Evolutionary conservation across 345 rosid species (phyloP).

Genomic region (Hibiscus trionum): DNA sequence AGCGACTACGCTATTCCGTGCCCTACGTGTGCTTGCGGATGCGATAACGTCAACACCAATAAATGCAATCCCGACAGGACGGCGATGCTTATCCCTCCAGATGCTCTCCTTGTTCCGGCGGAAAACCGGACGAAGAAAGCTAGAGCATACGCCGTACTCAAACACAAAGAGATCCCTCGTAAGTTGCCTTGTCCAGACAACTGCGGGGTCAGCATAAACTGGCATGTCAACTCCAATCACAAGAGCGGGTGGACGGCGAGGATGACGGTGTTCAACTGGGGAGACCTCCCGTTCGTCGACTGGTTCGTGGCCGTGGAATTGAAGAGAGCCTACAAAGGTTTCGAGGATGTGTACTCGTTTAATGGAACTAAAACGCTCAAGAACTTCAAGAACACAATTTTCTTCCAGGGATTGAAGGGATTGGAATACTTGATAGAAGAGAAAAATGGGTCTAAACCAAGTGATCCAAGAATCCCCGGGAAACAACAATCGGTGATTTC

Average conservation of each 20-base stretch:
- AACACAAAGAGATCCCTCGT: conserved; percentile 28
- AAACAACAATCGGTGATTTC: conserved; percentile 90
- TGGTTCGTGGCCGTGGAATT: conserved; percentile 68
- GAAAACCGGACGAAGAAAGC: conserved; percentile 64
- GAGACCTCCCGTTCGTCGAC: conserved; percentile 38
- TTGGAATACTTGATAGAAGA: conserved; percentile 60
- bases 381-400: conserved; percentile 37
- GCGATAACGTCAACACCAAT: conserved; percentile 31
- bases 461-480: conserved; percentile 62
- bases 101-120: conserved; percentile 71
- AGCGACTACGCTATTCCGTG: conserved; percentile 75
- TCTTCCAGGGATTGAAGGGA: conserved; percentile 64
- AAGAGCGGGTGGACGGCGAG: conserved; percentile 75
- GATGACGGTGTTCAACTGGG: conserved; percentile 84
- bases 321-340: conserved; percentile 54
- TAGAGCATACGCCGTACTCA: conserved; percentile 60
- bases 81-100: conserved; percentile 66
- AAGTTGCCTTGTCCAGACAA: conserved; percentile 84
- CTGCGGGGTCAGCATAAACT: conserved; percentile 89
- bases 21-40: conserved; percentile 89
- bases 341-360: conserved; percentile 69
- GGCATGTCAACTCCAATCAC: conserved; percentile 76
- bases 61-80: conserved; percentile 43
- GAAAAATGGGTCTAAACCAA: conserved; percentile 42
- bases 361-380: conserved; percentile 57